Percentiles rank a stretch among this genome's conserved stretches.
These are phyloP conservation scores for Nitzschia inconspicua DNA, from an alignment of 108 stramenopile species.

Conservation along the genomic window DNA sequence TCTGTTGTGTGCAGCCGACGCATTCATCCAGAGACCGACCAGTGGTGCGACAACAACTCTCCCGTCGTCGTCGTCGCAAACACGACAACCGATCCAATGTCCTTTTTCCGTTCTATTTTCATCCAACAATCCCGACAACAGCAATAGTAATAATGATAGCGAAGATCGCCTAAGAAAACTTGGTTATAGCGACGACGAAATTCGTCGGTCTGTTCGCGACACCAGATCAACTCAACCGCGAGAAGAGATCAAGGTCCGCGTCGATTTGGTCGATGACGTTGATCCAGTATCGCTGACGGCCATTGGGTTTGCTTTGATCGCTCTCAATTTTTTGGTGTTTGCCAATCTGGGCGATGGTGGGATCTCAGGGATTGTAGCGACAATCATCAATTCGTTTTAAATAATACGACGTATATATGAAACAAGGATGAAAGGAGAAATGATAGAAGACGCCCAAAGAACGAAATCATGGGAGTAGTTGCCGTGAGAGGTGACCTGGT, in stretches of 20 bases:
- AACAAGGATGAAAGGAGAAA: no score
- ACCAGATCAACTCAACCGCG: slow-evolving; percentile 2
- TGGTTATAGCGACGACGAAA: slow-evolving; percentile 32
- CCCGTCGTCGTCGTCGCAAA: no score
- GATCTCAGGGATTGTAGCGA: slow-evolving; percentile 70
- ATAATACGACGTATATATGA: no score
- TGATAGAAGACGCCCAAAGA: no score
- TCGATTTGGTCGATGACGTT: slow-evolving; percentile 57
- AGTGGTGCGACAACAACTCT: no score
- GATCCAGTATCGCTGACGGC: slow-evolving; percentile 74
- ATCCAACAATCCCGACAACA: neutral
- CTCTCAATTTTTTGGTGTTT: slow-evolving; percentile 81
- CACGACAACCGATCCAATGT: no score
- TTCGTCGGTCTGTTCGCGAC: slow-evolving; percentile 4
- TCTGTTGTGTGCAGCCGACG: no score
- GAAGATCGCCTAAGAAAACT: slow-evolving; percentile 10
- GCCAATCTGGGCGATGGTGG: slow-evolving; percentile 86
- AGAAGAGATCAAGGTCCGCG: slow-evolving; percentile 42
- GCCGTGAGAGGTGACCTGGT: no score
- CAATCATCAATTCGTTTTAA: slow-evolving; percentile 61
- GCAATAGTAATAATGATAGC: slow-evolving; percentile 1
- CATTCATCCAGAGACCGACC: no score
- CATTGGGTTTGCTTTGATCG: slow-evolving; percentile 80
- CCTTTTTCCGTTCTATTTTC: no score
- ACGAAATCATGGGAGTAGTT: no score